A percentile compares a stretch with the other conserved stretches of the same genome.
Evolutionary conservation across 2,329 filamentous ascomycete genomes (phyloP).

Genomic region (Neopestalotiopsis rosae): DNA sequence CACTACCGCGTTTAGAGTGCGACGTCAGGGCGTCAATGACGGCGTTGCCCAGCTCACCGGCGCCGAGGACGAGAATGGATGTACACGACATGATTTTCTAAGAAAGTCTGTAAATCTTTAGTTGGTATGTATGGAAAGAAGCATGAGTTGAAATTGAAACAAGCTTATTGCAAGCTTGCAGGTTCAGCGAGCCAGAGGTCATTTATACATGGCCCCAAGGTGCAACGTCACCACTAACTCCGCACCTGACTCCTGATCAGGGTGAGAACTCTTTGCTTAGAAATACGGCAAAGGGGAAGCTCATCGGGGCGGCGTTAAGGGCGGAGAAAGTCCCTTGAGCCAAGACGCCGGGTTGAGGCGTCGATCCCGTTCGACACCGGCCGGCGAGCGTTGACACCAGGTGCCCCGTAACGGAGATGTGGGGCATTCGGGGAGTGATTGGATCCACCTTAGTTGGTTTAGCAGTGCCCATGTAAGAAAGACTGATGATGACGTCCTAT

Average conservation of each 20-base stretch:
- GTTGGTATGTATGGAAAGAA: too few relatives aligned
- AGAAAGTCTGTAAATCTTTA: too few relatives aligned
- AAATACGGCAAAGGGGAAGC: neutral
- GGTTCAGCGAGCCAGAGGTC: too few relatives aligned
- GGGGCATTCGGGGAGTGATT: neutral
- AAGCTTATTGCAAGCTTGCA: too few relatives aligned
- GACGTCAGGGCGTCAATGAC: slow-evolving; percentile 56
- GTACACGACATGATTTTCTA: neutral
- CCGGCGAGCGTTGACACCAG: slow-evolving; percentile 9
- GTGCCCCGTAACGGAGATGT: slow-evolving; percentile 1
- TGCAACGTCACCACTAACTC: neutral
- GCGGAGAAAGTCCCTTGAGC: neutral
- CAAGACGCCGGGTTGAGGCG: neutral
- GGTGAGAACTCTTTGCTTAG: neutral
- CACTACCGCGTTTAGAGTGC: slow-evolving; percentile 44
- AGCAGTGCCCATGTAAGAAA: too few relatives aligned
- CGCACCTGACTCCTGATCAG: neutral
- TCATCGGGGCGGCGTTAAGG: neutral
- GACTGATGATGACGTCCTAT: too few relatives aligned
- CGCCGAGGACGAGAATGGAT: slow-evolving; percentile 65
- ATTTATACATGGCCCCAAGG: too few relatives aligned
- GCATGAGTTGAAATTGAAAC: too few relatives aligned
- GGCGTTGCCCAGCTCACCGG: slow-evolving; percentile 68
- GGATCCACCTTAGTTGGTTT: too few relatives aligned
- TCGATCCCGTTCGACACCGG: slow-evolving; percentile 7